Evolutionary conservation across 495 filamentous ascomycete species (phyloP), one percentile per base, ranked within the genome.

Genomic region (Lasiosphaeria miniovina): DNA sequence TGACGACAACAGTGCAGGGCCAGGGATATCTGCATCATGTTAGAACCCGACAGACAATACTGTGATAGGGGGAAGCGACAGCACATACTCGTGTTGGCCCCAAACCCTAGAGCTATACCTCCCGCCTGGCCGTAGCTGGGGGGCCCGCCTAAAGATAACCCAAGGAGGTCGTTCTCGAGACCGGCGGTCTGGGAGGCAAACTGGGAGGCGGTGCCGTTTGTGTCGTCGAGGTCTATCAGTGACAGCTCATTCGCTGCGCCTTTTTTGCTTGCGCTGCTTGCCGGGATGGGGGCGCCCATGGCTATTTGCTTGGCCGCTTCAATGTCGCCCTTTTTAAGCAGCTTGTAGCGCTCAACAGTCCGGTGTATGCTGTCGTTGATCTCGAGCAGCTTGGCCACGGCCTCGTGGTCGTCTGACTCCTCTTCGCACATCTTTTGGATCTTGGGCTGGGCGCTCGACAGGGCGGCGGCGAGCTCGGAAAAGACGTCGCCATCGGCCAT

Each of bases 371-470:
- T 96, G 70, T 98, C 95, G 68, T 98, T 98, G 62, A 98, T 96
- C 72, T 98, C 91, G 43, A 98, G 79, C 33, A 98, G 75, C 75
- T 98, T 97, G 49, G 90, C 89, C 9, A 98, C 94, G 14, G 94
- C 94, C 74, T 97, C 95, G 51, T 90, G 84, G 68, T 98, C 94
- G 45, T 98, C 94, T 12, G 90, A 96, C 68, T 98, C 94, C 68
- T 98, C 94, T 70, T 98, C 95, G 70, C 95, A 96, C 93, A 98
- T 98, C 76, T 88, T 96, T 67, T 96, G 92, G 57, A 98, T 98
- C 77, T 98, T 98, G 1, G 94, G 95, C 55, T 98, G 95, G 10
- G 94, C 95, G 64, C 90, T 96, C 71, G 90, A 90, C 36, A 98
- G 77, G 4, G 94, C 86, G 66, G 86, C 88, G n/a, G 91, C 91